Evolutionary conservation across 2,329 filamentous ascomycete species (phyloP), one percentile per base, ranked within the genome.

Genomic region (Colletotrichum abscissum): DNA sequence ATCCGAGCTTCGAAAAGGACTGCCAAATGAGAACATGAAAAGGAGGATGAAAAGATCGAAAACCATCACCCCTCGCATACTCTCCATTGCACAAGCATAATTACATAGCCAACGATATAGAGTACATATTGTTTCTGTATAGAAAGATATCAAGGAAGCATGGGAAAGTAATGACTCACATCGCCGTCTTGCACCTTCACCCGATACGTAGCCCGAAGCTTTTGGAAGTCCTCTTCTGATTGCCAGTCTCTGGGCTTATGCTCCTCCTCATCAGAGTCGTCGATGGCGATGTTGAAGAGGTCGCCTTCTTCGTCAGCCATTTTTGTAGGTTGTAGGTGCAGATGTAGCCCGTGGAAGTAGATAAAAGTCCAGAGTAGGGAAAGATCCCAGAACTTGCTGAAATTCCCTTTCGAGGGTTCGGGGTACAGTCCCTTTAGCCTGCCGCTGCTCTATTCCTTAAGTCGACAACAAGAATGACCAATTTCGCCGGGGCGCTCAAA

Each of bases 161-260:
- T 22, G 52, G 16, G 4, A 19, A 6, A 6, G 42, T 22, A 19
- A n/a, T 62, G 22, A 78, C 83, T 74, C 77, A 89, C 89, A 76
- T 90, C 81, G 71, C 89, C 89, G 73, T 90, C 88, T 77, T 90
- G 88, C 49, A 89, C 77, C 75, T 88, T 89, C 26, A 82, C 82
- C 19, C 75, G 76, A 71, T 90, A 91, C 1, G 76, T 79, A 5
- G 76, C 78, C 78, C 84, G 86, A 3, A 90, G 81, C 5, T 79
- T 81, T 74, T 84, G 84, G 75, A 88, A 90, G 1, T 84, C 84
- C 19, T 83, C 84, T 72, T 90, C 87, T 0, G 88, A 84, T 77
- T 90, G 88, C 22, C 77, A 79, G 11, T 81, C 86, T 19, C 84
- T 80, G 24, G 75, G 70, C 63, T 79, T 78, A 42, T 78, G 78